Percentiles rank a stretch among this genome's conserved stretches.
These are phyloP conservation scores for Solanum hybrid DNA, from an alignment of 305 asterid genomes.

Conservation along the genomic window DNA sequence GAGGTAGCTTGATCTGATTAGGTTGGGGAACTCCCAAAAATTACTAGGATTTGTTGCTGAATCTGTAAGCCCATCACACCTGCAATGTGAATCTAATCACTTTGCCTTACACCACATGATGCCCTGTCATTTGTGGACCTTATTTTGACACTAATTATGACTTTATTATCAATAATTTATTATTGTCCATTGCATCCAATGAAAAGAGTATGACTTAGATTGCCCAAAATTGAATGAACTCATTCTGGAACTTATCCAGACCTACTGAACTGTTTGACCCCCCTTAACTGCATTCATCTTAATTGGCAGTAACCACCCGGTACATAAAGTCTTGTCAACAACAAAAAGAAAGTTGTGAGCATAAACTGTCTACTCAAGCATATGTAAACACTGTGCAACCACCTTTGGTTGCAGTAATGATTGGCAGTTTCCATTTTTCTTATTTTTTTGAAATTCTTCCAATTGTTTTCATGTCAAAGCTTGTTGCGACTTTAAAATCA, in stretches of 20 bases:
- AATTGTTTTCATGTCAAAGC: background rate
- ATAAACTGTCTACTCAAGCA: background rate
- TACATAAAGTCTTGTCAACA: background rate
- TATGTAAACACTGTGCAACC: background rate
- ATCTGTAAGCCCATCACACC: background rate
- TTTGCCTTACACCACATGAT: background rate
- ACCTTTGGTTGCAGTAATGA: background rate
- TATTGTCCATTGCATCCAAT: background rate
- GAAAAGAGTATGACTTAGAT: background rate
- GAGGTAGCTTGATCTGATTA: background rate
- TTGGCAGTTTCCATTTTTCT: background rate
- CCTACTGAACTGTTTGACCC: background rate
- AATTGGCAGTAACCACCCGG: background rate
- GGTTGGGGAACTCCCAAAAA: background rate
- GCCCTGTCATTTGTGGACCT: background rate
- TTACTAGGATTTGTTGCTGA: background rate
- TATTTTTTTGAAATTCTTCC: background rate
- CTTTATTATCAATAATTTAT: background rate
- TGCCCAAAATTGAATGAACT: background rate
- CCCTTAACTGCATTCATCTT: background rate
- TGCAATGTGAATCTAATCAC: constrained; percentile 2
- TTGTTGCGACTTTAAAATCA: background rate
- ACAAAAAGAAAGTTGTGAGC: background rate
- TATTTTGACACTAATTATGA: background rate
- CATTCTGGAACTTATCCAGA: background rate